phyloP scores from a whole-genome alignment of 169 alveolate genomes.

The Eimeria necatrix region DNA sequence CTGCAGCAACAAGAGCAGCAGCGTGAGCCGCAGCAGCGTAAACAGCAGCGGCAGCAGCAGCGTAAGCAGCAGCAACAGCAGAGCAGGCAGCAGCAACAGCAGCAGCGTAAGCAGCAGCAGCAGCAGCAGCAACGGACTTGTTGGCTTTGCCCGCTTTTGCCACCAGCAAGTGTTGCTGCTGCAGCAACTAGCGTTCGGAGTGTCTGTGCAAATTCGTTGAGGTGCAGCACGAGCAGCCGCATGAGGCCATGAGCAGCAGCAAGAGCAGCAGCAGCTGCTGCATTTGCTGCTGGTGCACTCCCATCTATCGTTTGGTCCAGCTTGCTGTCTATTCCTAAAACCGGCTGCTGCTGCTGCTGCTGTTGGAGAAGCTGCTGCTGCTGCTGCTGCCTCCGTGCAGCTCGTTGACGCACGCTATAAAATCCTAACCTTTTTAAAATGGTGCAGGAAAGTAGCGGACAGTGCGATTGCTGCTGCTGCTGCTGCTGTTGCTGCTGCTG shows the following conservation, averaged over 20 bases:
- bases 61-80: not conserved
- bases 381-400: slow-evolving; percentile 1
- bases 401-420: slow-evolving; percentile 14
- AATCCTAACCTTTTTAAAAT: not conserved
- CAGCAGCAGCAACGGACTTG: slow-evolving; percentile 30
- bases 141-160: not conserved
- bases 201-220: not conserved
- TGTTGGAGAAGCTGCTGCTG: slow-evolving; percentile 5
- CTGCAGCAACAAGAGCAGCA: slow-evolving; percentile 6
- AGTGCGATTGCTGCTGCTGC: too few relatives aligned
- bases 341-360: slow-evolving; percentile 34
- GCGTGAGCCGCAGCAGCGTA: not conserved
- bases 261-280: slow-evolving; percentile 52
- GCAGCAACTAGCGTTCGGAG: slow-evolving; percentile 3
- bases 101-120: too few relatives aligned
- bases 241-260: slow-evolving; percentile 31
- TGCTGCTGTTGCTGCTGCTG: slow-evolving; percentile 55
- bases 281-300: slow-evolving; percentile 10
- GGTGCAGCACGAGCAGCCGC: slow-evolving; percentile 52
- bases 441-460: not conserved
- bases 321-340: not conserved
- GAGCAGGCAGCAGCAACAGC: slow-evolving; percentile 16
- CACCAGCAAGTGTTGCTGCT: slow-evolving; percentile 27
- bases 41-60: not conserved
- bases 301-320: slow-evolving; percentile 5